Evolutionary conservation across 1,139 yeast species (phyloP), one percentile per base, ranked within the genome.

Genomic region (Saccharomyces hybrid): DNA sequence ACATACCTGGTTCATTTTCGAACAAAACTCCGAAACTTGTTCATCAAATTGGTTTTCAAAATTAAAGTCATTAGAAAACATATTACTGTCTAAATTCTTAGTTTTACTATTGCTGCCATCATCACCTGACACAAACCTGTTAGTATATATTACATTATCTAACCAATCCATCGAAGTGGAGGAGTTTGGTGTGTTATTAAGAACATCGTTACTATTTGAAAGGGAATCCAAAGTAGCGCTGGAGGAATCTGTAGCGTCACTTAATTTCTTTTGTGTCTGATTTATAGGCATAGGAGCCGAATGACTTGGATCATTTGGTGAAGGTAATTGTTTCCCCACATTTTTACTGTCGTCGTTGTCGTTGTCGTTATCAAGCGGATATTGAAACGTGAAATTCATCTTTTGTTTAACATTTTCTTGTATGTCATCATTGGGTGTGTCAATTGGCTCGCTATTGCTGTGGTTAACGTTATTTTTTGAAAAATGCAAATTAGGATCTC

Each of bases 1-100:
- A 70, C 98, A 91, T 0, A 91, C 97, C 67, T 83, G 79, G 58
- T 81, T 80, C 62, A 91, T 76, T 63, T 83, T 81, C 28, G 79
- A 80, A 66, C 98, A 91, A 65, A 91, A 91, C 50, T 84, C 84
- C 44, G 70, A 64, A 26, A 76, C 74, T 52, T 76, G 74, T 59
- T 79, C 82, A 62, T 77, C 76, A 61, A 75, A 78, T 54, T 74
- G 71, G n/a, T 73, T 76, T 50, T 73, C 70, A 54, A 73, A 73
- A 54, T 71, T 67, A 53, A 70, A 69, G 28, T 68, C 67, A 47
- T 66, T 64, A 13, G 63, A 56, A 34, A 62, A 54, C 11, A 60
- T 46, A 14, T 55, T 55, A 26, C 59, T 56, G 41, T 61, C 62
- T 32, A 58, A 52, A 13, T 51, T 54, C 14, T 31, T 29, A 14